Conservation (phyloP, 1,139 yeast species). For the Petasospora fabianii region DNA sequence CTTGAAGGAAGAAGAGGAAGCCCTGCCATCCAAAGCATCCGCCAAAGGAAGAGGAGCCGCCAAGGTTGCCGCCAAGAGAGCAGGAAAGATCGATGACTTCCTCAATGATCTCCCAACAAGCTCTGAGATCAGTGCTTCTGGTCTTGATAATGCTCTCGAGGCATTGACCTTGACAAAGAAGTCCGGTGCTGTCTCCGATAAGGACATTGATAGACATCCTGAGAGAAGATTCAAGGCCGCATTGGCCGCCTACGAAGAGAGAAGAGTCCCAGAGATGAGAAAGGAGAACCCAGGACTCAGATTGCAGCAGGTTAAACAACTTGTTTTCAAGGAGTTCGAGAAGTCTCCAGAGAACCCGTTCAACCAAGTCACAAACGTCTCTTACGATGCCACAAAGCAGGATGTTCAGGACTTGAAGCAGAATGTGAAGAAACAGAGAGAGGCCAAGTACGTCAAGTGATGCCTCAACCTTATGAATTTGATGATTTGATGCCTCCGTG, state of each 20-base stretch:
- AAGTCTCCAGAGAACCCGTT: slow-evolving; percentile 80
- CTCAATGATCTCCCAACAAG: slow-evolving; percentile 37
- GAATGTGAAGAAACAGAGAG: slow-evolving; percentile 48
- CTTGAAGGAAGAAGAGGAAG: slow-evolving; percentile 60
- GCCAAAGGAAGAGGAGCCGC: slow-evolving; percentile 68
- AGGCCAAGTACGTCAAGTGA: slow-evolving; percentile 27
- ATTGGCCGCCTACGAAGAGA: slow-evolving; percentile 64
- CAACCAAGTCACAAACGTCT: slow-evolving; percentile 63
- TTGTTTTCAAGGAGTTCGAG: slow-evolving; percentile 76
- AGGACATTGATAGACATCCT: slow-evolving; percentile 80
- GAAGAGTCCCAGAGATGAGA: slow-evolving; percentile 68
- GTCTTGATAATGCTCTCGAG: slow-evolving; percentile 74
- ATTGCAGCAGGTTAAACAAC: slow-evolving; percentile 71
- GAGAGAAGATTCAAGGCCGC: slow-evolving; percentile 89
- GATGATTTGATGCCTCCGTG: slow-evolving; percentile 2
- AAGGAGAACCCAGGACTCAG: slow-evolving; percentile 80
- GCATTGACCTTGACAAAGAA: slow-evolving; percentile 64
- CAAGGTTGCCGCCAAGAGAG: slow-evolving; percentile 58
- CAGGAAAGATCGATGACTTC: slow-evolving; percentile 65
- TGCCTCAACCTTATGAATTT: not conserved
- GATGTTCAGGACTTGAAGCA: slow-evolving; percentile 52
- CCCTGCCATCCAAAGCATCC: slow-evolving; percentile 57
- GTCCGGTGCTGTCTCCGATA: slow-evolving; percentile 52
- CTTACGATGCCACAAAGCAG: slow-evolving; percentile 56
- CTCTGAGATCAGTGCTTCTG: slow-evolving; percentile 64